Evolutionary conservation across 2,329 filamentous ascomycete genomes (phyloP).

Genomic region (Ramichloridium luteum): DNA sequence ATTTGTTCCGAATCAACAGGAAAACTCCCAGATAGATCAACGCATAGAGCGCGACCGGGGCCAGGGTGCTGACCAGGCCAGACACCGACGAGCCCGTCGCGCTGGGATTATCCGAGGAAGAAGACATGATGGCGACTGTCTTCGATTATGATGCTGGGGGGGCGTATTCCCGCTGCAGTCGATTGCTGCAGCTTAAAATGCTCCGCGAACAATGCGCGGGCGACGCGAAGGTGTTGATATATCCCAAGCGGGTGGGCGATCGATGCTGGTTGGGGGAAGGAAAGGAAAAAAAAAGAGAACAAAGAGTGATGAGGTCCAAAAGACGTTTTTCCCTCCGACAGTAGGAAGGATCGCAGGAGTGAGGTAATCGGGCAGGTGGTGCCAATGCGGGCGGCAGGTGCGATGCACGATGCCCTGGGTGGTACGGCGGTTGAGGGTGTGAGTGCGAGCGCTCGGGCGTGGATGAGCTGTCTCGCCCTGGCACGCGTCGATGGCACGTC

Average conservation of each 20-base stretch:
- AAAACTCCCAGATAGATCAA: conserved; percentile 27
- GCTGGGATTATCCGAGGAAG: neutral
- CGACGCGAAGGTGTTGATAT: too few relatives aligned
- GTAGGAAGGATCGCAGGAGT: too few relatives aligned
- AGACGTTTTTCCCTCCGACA: too few relatives aligned
- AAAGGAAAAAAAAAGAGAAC: conserved; percentile 1
- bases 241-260: too few relatives aligned
- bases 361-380: neutral
- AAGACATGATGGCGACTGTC: neutral
- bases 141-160: too few relatives aligned
- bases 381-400: too few relatives aligned
- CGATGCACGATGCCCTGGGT: too few relatives aligned
- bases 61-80: neutral
- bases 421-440: neutral
- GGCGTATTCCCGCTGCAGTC: neutral
- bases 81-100: neutral
- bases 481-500: too few relatives aligned
- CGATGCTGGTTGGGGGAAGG: neutral
- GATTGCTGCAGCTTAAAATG: too few relatives aligned
- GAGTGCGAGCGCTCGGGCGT: neutral
- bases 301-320: neutral
- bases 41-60: conserved; percentile 25
- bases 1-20: conserved; percentile 30
- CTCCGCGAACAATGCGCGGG: too few relatives aligned
- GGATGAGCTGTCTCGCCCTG: too few relatives aligned